These are phyloP conservation scores for Fusarium denticulatum DNA, from an alignment of 2,329 filamentous ascomycete species.

Conservation along the genomic window DNA sequence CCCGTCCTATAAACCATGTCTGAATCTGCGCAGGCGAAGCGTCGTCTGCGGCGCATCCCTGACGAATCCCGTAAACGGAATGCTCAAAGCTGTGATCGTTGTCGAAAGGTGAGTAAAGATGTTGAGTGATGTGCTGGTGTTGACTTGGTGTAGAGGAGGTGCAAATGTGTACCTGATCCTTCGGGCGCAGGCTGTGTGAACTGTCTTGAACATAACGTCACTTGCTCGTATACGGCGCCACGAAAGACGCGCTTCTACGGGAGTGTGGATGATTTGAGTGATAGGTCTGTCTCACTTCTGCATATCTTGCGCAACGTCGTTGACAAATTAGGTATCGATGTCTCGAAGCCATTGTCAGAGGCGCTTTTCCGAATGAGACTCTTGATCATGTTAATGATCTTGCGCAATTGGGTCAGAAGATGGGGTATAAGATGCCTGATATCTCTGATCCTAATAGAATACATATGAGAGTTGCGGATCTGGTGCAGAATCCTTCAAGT, in stretches of 20 bases:
- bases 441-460: slow-evolving; percentile 30
- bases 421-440: slow-evolving; percentile 50
- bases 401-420: slow-evolving; percentile 43
- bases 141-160: slow-evolving; percentile 32
- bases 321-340: slow-evolving; percentile 45
- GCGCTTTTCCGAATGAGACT: slow-evolving; percentile 47
- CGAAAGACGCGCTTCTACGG: slow-evolving; percentile 52
- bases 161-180: slow-evolving; percentile 48
- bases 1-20: not conserved
- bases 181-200: slow-evolving; percentile 46
- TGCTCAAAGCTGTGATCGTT: slow-evolving; percentile 51
- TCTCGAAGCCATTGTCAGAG: slow-evolving; percentile 50
- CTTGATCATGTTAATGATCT: slow-evolving; percentile 45
- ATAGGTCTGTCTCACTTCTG: slow-evolving; percentile 39
- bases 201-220: slow-evolving; percentile 47
- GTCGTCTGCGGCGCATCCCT: slow-evolving; percentile 47
- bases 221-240: slow-evolving; percentile 48
- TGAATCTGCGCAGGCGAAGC: slow-evolving; percentile 40
- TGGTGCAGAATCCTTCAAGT: slow-evolving; percentile 5
- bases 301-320: not conserved
- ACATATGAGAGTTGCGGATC: slow-evolving; percentile 27
- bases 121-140: not conserved
- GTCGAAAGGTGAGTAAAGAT: slow-evolving; percentile 44
- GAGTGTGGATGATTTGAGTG: slow-evolving; percentile 50
- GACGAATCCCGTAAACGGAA: slow-evolving; percentile 49